Evolutionary conservation across 257 asterid genomes (phyloP), one percentile per base, ranked within the genome.

Genomic region (Solanum corneliomulleri): DNA sequence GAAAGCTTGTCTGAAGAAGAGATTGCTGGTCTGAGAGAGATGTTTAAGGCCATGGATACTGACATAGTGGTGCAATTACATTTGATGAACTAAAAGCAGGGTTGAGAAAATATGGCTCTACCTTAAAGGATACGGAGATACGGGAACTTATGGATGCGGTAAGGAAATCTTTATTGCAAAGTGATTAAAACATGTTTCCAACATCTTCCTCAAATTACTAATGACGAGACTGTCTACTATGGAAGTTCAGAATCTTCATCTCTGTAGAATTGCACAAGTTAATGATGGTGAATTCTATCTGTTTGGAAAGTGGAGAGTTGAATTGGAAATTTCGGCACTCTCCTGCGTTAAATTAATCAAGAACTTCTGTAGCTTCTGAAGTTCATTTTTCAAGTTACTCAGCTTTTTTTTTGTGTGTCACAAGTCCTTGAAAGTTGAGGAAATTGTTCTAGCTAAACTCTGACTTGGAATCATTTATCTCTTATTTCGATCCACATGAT

Each of bases 1-100:
- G 99, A 96, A 93, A 96, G 98, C 90, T 90, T 96, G 93, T 96
- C 99, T 35, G 98, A 95, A 90, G 98, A 96, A 90, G 99, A 96
- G 92, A 96, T 96, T 87, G 98, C 98, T 10, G 99, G 99, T 89
- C 91, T 96, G 84, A 96, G 89, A 86, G 98, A 94, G 92, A 96
- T 96, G 99, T 96, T 96, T 90, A 90, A 86, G 91, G 94, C 98
- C 89, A 95, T 96, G 99, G 99, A 96, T 90, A 93, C 98, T 76
- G 99, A 96, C 89, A 94, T 87, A 96, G 99, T 81, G 99, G 99
- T 80, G 95, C 99, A 87, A 96, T 96, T 85, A 95, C 99, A 88
- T 96, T 95, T 89, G 99, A 96, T 87, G 99, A 96, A 90, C 98
- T 96, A 82, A 95, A 96, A 92, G 95, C 93, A 78, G 99, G 99